These are phyloP conservation scores for Rosa persica DNA, from an alignment of 306 rosid species.

Conservation along the genomic window DNA sequence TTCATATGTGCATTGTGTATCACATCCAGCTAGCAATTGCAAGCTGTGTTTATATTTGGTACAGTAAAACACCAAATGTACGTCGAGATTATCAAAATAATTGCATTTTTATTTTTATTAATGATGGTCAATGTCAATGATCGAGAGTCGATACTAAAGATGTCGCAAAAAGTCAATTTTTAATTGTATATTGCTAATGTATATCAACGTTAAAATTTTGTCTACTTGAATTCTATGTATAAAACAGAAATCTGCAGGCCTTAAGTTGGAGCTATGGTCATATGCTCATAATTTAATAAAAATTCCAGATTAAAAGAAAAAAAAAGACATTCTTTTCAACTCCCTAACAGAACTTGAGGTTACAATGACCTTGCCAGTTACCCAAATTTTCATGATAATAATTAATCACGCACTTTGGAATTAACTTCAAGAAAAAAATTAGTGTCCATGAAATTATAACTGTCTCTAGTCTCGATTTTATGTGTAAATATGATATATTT, in stretches of 20 bases:
- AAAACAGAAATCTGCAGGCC: not conserved
- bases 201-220: not conserved
- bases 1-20: not conserved
- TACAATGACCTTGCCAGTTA: not conserved
- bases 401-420: too few species aligned
- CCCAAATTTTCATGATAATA: too few species aligned
- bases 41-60: not conserved
- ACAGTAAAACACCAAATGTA: too few species aligned
- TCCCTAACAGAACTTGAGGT: not conserved
- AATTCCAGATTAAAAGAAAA: too few species aligned
- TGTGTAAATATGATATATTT: too few species aligned
- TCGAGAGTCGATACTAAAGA: conserved; percentile 4
- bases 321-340: not conserved
- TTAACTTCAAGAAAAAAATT: too few species aligned
- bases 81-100: conserved; percentile 6
- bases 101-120: not conserved
- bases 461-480: too few species aligned
- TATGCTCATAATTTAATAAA: not conserved
- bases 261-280: not conserved
- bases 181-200: not conserved
- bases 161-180: not conserved
- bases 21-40: conserved; percentile 2
- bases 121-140: not conserved
- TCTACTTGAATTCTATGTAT: not conserved
- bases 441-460: too few species aligned